phyloP scores from a whole-genome alignment of 2,329 filamentous ascomycete species.

The Xylaria sp. region DNA sequence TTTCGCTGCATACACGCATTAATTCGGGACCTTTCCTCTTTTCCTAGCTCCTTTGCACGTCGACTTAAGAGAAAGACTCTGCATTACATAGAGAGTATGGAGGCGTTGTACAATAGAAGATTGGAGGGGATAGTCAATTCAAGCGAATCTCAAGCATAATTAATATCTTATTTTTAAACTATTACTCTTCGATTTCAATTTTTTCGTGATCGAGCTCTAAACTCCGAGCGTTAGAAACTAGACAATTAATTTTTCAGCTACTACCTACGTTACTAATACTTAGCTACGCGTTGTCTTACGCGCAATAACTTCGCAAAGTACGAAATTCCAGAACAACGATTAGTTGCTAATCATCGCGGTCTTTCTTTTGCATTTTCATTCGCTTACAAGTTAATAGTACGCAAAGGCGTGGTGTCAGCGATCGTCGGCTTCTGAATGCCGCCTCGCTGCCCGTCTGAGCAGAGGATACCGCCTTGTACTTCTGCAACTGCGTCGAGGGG shows the following conservation, averaged over 20 bases:
- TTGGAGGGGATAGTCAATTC: slow-evolving; percentile 12
- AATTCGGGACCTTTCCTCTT: neutral
- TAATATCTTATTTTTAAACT: slow-evolving; percentile 23
- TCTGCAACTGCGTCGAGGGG: slow-evolving; percentile 44
- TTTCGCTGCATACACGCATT: neutral
- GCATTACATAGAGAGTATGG: slow-evolving; percentile 24
- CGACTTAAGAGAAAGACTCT: neutral
- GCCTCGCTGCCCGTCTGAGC: slow-evolving; percentile 46
- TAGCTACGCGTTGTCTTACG: neutral
- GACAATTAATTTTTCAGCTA: neutral
- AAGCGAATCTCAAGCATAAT: slow-evolving; percentile 20
- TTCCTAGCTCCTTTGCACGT: neutral
- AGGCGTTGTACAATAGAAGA: slow-evolving; percentile 29
- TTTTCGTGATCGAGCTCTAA: neutral
- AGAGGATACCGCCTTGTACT: slow-evolving; percentile 42
- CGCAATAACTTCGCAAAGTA: neutral
- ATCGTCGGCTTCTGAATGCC: slow-evolving; percentile 44
- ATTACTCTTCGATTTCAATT: neutral
- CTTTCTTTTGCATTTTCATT: neutral
- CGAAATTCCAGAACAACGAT: neutral
- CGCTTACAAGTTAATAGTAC: slow-evolving; percentile 39
- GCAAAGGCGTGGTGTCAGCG: slow-evolving; percentile 35
- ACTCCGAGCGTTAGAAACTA: neutral
- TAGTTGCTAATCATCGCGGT: neutral
- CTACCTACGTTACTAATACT: neutral